These are phyloP conservation scores for Euphorbia tirucalli DNA, from an alignment of 345 rosid species.

Conservation along the genomic window DNA sequence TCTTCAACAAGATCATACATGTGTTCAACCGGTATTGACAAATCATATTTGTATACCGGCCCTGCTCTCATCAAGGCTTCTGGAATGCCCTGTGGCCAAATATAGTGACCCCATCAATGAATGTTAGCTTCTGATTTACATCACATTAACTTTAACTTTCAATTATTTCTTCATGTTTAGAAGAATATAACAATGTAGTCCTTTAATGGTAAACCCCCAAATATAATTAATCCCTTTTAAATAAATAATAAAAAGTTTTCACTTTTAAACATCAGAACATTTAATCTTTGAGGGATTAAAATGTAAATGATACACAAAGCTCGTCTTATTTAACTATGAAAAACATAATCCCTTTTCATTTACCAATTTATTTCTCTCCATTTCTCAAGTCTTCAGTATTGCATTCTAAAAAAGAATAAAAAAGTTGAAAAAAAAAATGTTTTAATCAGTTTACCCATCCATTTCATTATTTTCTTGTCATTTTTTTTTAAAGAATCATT, in stretches of 20 bases:
- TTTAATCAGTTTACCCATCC: neutral
- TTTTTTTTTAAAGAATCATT: too few relatives aligned
- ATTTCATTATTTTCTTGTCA: too few relatives aligned
- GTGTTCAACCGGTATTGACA: constrained; percentile 81
- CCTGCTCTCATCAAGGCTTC: constrained; percentile 88
- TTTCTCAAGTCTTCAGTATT: neutral
- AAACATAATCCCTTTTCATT: too few relatives aligned
- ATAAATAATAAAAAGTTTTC: too few relatives aligned
- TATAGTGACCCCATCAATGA: constrained; percentile 6
- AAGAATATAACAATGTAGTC: neutral
- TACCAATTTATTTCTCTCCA: neutral
- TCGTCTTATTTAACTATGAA: too few relatives aligned
- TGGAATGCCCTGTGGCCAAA: constrained; percentile 62
- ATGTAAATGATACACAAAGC: too few relatives aligned
- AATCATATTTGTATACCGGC: constrained; percentile 84
- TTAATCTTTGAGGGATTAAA: too few relatives aligned
- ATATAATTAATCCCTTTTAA: neutral
- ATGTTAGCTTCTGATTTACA: neutral
- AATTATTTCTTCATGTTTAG: neutral
- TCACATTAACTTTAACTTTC: neutral
- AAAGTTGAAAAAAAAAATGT: too few relatives aligned
- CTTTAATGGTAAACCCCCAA: neutral
- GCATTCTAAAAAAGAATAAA: too few relatives aligned
- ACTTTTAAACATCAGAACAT: too few relatives aligned
- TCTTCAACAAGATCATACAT: constrained; percentile 82